phyloP scores from a whole-genome alignment of 192 early-diverging fungal species.

The Backusella tarrabulga region DNA sequence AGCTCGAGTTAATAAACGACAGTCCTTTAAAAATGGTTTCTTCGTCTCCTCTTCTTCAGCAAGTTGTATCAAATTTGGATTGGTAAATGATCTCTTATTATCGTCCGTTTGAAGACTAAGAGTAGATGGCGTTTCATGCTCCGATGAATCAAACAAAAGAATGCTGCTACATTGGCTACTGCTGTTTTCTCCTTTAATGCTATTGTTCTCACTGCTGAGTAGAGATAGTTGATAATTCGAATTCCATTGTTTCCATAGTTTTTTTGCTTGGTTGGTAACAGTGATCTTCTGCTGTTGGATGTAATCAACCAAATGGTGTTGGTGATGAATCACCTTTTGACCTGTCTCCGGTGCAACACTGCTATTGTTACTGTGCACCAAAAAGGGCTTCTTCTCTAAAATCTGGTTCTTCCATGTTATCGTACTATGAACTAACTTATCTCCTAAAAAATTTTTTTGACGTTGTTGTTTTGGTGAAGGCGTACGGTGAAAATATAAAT shows the following conservation, averaged over 20 bases:
- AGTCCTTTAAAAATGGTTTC: not conserved
- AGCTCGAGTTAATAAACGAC: not conserved
- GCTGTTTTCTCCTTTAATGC: not conserved
- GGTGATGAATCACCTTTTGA: not conserved
- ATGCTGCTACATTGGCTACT: not conserved
- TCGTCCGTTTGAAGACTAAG: not conserved
- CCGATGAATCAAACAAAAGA: constrained; percentile 3
- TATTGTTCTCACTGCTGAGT: not conserved
- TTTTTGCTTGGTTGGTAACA: not conserved
- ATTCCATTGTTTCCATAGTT: constrained; percentile 1
- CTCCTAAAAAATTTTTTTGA: not conserved
- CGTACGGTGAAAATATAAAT: not conserved
- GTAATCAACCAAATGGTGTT: not conserved
- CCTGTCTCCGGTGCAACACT: not conserved
- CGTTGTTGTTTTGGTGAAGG: constrained; percentile 8
- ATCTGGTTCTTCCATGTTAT: not conserved
- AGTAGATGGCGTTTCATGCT: not conserved
- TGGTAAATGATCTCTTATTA: not conserved
- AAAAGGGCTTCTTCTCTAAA: not conserved
- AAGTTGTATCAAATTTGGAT: not conserved
- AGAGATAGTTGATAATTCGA: not conserved
- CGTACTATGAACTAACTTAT: not conserved
- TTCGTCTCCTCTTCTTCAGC: not conserved
- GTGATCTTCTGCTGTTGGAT: not conserved
- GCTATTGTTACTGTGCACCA: not conserved